Base-by-base conservation (phyloP, 805 yeast genomes). In the Millerozyma miso region DNA sequence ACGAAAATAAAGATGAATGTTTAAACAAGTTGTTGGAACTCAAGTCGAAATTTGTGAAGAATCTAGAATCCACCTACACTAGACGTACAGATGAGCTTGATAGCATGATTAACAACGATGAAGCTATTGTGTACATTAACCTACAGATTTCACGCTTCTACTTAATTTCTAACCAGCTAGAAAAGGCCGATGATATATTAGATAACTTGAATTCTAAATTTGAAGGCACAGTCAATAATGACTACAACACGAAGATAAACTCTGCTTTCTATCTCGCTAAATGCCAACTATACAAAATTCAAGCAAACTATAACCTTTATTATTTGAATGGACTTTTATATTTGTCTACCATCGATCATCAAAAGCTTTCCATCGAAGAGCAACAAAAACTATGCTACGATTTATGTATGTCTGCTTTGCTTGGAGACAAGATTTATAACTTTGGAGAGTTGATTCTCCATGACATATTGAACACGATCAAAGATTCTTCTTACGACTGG, bases 391-490 rank as follows among this genome's bases (percentile, higher is more conserved):
- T 70, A 40, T 67, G 73, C 47, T 80, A 81, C 55, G 95, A 91
- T 51, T 77, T 91, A 52, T 77, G 91, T 46, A 73, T 88, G 37
- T 82, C 96, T 26, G 98, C 97, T 0, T 69, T 93, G 46, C 73
- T 91, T 53, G 98, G 97, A 38, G 96, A 89, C 58, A 82, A 79
- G 56, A 87, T 91, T 53, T 93, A 88, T 72, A 93, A 91, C 68
- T 93, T 93, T 64, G 98, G 98, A 40, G 99, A 93, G 67, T 77
- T 93, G 49, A 76, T 93, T 47, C 80, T 89, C 61, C 98, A 91
- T 64, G 96, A 93, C 35, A 81, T 91, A 37, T 76, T 89, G 62
- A 59, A 69, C 34, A 63, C 71, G 33, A 73, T 85, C 34, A 54
- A 51, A 19, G 67, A 67, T 19, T 73, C 68, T 40, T 69, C 69